phyloP scores from a whole-genome alignment of 78 protist genomes.

The Trichosphaerium sp. region DNA sequence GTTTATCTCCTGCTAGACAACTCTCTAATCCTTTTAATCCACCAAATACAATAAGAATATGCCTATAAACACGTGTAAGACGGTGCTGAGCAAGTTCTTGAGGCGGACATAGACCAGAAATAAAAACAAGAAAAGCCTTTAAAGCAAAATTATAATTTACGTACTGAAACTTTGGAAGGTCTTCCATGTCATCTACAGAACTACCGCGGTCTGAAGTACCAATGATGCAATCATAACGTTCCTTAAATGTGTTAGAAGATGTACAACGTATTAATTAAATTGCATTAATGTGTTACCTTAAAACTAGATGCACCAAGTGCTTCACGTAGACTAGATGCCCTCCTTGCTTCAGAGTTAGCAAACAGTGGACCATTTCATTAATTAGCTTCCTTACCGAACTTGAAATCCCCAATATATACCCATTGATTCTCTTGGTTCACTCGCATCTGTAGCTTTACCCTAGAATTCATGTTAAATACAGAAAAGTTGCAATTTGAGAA shows the following conservation, averaged over 20 bases:
- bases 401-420: slow-evolving; percentile 10
- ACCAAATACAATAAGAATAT: slow-evolving; percentile 40
- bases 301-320: too few species aligned
- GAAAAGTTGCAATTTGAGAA: too few species aligned
- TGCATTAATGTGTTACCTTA: too few species aligned
- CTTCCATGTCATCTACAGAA: background rate
- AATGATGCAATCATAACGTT: slow-evolving; percentile 47
- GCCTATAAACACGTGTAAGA: background rate
- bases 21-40: slow-evolving; percentile 44
- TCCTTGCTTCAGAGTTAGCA: too few species aligned
- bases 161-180: background rate
- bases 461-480: too few species aligned
- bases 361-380: too few species aligned
- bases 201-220: slow-evolving; percentile 49
- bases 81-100: background rate
- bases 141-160: too few species aligned
- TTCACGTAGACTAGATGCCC: too few species aligned
- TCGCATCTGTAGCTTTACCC: background rate
- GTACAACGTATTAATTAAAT: too few species aligned
- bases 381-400: too few species aligned
- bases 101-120: background rate
- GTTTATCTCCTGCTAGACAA: background rate
- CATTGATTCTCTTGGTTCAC: background rate
- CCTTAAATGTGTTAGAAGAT: too few species aligned
- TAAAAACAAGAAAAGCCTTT: too few species aligned